Percentiles rank a stretch among this genome's conserved stretches.
Evolutionary conservation across 2,329 filamentous ascomycete genomes (phyloP).

Genomic region (Colletotrichum coccodes): DNA sequence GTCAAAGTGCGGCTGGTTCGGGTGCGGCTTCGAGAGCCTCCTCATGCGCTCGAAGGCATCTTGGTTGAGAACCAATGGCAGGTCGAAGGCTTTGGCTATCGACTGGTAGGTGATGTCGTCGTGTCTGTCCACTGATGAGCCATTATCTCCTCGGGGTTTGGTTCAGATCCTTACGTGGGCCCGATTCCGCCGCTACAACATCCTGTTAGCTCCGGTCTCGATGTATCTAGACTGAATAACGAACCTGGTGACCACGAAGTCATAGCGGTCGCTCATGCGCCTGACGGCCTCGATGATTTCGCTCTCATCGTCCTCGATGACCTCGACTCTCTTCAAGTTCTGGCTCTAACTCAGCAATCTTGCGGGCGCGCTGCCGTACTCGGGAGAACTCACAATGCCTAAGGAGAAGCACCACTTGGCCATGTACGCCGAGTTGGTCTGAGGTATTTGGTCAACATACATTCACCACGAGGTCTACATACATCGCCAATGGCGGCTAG

Average conservation of each 20-base stretch:
- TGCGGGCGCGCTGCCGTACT: too few species aligned
- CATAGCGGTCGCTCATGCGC: conserved; percentile 89
- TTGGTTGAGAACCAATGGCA: conserved; percentile 81
- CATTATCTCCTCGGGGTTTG: neutral
- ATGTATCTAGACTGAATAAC: neutral
- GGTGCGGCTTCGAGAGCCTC: conserved; percentile 77
- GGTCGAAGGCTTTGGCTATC: conserved; percentile 87
- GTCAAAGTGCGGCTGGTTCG: conserved; percentile 78
- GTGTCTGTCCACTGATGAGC: conserved; percentile 67
- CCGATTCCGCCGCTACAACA: conserved; percentile 83
- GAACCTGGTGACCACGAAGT: conserved; percentile 89
- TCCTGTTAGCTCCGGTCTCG: conserved; percentile 25
- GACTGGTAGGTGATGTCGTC: conserved; percentile 98
- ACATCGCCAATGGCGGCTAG: neutral
- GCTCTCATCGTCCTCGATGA: conserved; percentile 90
- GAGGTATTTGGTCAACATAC: conserved; percentile 26
- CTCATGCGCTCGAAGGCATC: conserved; percentile 86
- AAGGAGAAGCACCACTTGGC: conserved; percentile 73
- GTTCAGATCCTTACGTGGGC: conserved; percentile 74
- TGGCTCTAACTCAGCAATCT: conserved; percentile 39
- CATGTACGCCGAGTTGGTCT: conserved; percentile 73
- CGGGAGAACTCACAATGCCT: conserved; percentile 61
- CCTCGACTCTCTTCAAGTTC: conserved; percentile 86
- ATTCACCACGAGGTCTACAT: neutral
- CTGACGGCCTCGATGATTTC: conserved; percentile 90